Evolutionary conservation across 441 rosid species (phyloP), one percentile per base, ranked within the genome.

Genomic region (Bocquillonia castaneifolia): DNA sequence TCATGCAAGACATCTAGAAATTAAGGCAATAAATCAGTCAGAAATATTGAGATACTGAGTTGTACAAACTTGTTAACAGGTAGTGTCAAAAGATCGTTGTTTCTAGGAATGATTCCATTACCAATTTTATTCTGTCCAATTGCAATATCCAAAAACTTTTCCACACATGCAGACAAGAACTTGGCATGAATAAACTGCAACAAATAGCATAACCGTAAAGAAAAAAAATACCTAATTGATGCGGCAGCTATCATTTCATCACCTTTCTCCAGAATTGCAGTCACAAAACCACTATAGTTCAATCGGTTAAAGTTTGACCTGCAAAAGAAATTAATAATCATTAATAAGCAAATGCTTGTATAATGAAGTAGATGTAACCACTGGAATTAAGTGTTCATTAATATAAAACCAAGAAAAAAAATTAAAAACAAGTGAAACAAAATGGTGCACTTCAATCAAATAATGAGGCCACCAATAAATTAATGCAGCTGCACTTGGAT

Each of bases 241-340:
- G 99, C 99, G 67, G 85, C 97, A 75, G 82, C 77, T 59, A 86
- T 72, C 40, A 87, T 78, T 81, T 94, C 99, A 79, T 92, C 99
- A 53, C 86, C 93, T 76, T 78, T 87, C 81, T 92, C 98, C 70
- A 94, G 80, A 82, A 89, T 79, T 54, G 86, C 88, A 25, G 96
- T 90, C 52, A 82, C 75, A 80, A 94, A 94, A 63, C 83, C 88
- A 76, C 86, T 74, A 71, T 80, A 94, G 71, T 92, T 84, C 60
- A 90, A 79, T 68, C 98, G 82, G 48, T 81, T 84, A 74, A 88
- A 88, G 80, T 90, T 94, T 71, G 99, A 94, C 79, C 99, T 94
- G 78, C 53, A 58, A 74, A 80, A 52, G 53, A 69, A 59, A 53
- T 55, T 20, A 72, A n/a, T 36, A 52, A 67, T 47, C 64, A 53